Percentiles rank a stretch among this genome's conserved stretches.
Conservation (phyloP, 2,329 filamentous ascomycete genomes). For the Kalaharituber pfeilii region DNA sequence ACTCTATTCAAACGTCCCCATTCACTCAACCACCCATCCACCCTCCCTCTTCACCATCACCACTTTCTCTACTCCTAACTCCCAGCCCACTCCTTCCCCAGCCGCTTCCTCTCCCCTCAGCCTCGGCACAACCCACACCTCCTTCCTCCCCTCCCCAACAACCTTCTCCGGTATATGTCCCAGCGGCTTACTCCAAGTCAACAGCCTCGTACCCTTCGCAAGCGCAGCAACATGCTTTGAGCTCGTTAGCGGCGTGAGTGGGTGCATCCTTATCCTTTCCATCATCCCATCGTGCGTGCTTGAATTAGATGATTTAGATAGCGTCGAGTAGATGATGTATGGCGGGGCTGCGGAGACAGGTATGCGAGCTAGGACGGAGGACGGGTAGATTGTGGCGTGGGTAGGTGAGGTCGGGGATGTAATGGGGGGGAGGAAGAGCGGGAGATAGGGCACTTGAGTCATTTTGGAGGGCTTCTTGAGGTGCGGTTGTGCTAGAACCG, state of each 20-base stretch:
- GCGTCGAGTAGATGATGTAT: conserved; percentile 35
- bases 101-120: conserved; percentile 37
- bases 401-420: conserved; percentile 31
- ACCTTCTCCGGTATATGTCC: conserved; percentile 50
- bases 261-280: conserved; percentile 67
- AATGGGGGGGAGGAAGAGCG: conserved; percentile 50
- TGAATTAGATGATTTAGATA: conserved; percentile 70
- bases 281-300: conserved; percentile 42
- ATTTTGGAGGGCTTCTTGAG: conserved; percentile 18
- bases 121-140: conserved; percentile 70
- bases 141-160: conserved; percentile 37
- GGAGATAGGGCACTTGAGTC: conserved; percentile 85
- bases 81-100: conserved; percentile 58
- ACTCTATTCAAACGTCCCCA: no score
- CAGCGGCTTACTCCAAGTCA: conserved; percentile 77
- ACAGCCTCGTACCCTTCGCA: conserved; percentile 66
- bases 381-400: conserved; percentile 74
- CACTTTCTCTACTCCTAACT: conserved; percentile 68
- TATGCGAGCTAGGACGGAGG: conserved; percentile 49
- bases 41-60: conserved; percentile 56
- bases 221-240: conserved; percentile 59
- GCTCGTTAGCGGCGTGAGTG: conserved; percentile 56
- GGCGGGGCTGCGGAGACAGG: conserved; percentile 17
- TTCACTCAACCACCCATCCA: conserved; percentile 59
- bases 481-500: conserved; percentile 1